Base-by-base conservation (phyloP, 1,139 yeast species). In the Scheffersomyces lignicola region DNA sequence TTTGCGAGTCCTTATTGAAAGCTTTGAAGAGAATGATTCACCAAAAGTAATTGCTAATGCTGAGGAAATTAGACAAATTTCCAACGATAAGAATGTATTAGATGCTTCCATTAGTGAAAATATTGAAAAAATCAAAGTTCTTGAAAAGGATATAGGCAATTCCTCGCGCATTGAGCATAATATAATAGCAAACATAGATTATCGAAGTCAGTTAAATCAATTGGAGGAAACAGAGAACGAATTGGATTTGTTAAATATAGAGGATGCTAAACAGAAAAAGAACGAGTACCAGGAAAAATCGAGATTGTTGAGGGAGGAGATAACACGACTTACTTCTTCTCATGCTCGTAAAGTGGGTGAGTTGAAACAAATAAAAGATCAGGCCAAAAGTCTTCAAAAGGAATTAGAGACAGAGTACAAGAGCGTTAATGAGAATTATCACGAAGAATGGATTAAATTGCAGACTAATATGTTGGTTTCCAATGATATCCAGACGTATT, bases 321-420 rank as follows among this genome's bases (percentile, higher is more conserved):
- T 82, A 35, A 71, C 87, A 7, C 59, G 60, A 8, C 59, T 87
- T 33, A 83, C 82, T 40, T 71, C 90, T 0, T 75, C 77, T 33
- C 80, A 84, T 48, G 87, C 96, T 5, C 82, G 90, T 17, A 83
- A 80, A 48, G 58, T 79, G 24, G 99, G 98, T 21, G 97, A 92
- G 58, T 73, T 87, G 26, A 80, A 81, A 42, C 97, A 92, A 52
- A 69, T 92, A 43, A 79, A 81, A 35, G 88, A 81, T 46, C 96
- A 89, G 52, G 71, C 84, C 6, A 63, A 61, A 20, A 65, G 73
- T 3, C 57, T 84, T 10, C 65, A 72, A 24, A 55, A 57, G 7
- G 96, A 88, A 48, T 64, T 92, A 13, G 64, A 65, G 8, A 71
- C 82, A 1, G 97, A 90, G 45, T 94, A 80, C 51, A 71, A 76